Base-by-base conservation (phyloP, 768 basidiomycete genomes). In the Sporobolomyces pararoseus region DNA sequence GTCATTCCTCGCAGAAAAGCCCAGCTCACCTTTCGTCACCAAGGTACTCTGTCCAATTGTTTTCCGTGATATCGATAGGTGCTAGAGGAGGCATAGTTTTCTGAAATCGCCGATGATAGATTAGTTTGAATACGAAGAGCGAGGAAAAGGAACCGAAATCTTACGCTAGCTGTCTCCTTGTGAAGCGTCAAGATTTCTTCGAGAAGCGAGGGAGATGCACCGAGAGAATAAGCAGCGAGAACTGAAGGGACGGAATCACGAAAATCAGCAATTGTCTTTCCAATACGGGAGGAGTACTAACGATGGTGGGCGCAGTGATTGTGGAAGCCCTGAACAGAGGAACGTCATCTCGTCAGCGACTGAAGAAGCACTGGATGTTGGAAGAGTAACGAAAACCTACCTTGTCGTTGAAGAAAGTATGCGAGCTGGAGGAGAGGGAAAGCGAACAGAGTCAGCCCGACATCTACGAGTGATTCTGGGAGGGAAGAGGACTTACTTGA, bases 331-430 rank as follows among this genome's bases (percentile, higher is more conserved):
- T 65, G 34, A 9, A 37, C 14, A 23, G 13, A 21, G 34, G n/a
- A 49, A 4, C 23, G 9, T 53, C 3, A 32, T 23, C 13, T 19
- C 4, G 64, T 13, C 19, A 19, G 19, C 19, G n/a, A 10, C 21
- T 10, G 34, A 4, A n/a, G n/a, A 12, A 47, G 46, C 13, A 47
- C 10, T 21, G 13, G 46, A 47, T n/a, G n/a, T n/a, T 17, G 39
- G 12, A 4, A 23, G 23, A 37, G 37, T 4, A 27, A 29, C 27
- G 39, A 0, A 7, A 39, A 54, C 31, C 9, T 47, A 58, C 64
- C 23, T 68, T 57, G 54, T 72, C 71, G 54, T 72, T 73, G 63
- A 68, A 63, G 35, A 73, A 72, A 32, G 60, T 70, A 50, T 73
- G 72, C 23, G 54, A 19, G 42, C 51, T 51, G 58, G 12, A 29